These are phyloP conservation scores for Teratosphaeria pseudoeucalypti DNA, from an alignment of 2,329 filamentous ascomycete species.

Conservation along the genomic window DNA sequence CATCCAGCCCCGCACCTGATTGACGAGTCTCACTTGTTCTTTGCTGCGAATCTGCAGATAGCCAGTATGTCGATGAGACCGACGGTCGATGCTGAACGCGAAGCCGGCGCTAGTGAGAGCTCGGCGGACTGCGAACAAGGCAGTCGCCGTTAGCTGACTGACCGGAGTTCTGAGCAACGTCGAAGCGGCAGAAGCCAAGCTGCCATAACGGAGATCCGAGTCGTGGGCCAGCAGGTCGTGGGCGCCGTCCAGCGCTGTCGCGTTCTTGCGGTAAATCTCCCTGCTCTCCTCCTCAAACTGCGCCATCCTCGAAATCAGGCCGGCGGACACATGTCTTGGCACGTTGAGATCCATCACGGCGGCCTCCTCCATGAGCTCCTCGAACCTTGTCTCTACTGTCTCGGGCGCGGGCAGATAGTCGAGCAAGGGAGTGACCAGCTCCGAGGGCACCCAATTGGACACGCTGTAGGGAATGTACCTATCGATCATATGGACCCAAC, in stretches of 20 bases:
- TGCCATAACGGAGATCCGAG: constrained; percentile 36
- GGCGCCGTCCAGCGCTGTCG: constrained; percentile 38
- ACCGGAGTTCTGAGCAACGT: constrained; percentile 27
- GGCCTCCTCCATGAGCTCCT: constrained; percentile 25
- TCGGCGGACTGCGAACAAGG: constrained; percentile 61
- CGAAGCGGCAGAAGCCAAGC: constrained; percentile 36
- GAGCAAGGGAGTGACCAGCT: constrained; percentile 37
- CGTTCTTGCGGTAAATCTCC: constrained; percentile 37
- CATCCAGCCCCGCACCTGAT: constrained; percentile 42
- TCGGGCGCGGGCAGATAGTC: constrained; percentile 41
- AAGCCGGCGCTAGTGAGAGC: constrained; percentile 51
- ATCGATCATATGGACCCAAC: constrained; percentile 33
- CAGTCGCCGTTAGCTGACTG: constrained; percentile 18
- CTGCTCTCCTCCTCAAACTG: constrained; percentile 36
- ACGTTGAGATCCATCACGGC: constrained; percentile 30
- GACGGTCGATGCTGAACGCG: constrained; percentile 47
- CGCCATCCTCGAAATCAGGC: constrained; percentile 34
- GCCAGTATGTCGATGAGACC: constrained; percentile 41
- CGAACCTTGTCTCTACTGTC: constrained; percentile 17
- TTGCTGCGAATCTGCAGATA: constrained; percentile 55
- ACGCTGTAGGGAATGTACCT: constrained; percentile 39
- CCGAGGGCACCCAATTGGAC: constrained; percentile 36
- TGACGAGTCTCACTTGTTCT: constrained; percentile 43
- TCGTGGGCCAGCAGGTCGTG: constrained; percentile 37
- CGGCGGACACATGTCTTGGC: constrained; percentile 36